Evolutionary conservation across 176 grass and related monocot species (phyloP).

Genomic region (Dendrocalamus sinicus): DNA sequence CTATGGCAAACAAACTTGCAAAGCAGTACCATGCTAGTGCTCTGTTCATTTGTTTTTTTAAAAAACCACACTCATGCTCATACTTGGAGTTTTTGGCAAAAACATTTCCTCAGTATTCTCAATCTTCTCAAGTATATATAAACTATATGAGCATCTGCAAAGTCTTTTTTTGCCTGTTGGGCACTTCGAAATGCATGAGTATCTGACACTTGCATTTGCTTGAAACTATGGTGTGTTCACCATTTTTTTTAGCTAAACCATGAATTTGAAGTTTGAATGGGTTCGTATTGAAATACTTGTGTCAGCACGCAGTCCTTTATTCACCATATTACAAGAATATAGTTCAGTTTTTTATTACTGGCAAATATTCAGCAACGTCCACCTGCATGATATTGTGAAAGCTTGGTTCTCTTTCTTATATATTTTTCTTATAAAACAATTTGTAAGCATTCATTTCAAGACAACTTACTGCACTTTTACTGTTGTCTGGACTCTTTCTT

Average conservation of each 20-base stretch:
- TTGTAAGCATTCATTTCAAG: constrained; percentile 26
- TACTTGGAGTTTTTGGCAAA: background rate
- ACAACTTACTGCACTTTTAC: background rate
- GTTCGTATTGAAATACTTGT: background rate
- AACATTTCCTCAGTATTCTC: background rate
- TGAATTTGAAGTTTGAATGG: background rate
- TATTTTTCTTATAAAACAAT: constrained; percentile 11
- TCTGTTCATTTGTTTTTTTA: background rate
- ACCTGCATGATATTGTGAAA: constrained; percentile 4
- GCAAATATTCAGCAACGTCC: background rate
- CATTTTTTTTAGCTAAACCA: background rate
- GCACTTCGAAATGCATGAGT: background rate
- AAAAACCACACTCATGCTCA: background rate
- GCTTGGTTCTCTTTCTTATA: background rate
- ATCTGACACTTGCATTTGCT: constrained; percentile 1
- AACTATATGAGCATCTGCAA: background rate
- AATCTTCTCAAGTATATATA: background rate
- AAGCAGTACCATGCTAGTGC: background rate
- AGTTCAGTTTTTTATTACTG: background rate
- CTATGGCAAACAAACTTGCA: constrained; percentile 17
- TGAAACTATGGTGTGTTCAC: constrained; percentile 13
- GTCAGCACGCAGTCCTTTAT: background rate
- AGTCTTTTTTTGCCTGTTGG: background rate
- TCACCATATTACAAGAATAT: constrained; percentile 2
- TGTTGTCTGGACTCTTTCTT: constrained; percentile 10